Percentiles rank a stretch among this genome's conserved stretches.
Evolutionary conservation across 495 filamentous ascomycete genomes (phyloP).

Genomic region (Zalerion maritima): DNA sequence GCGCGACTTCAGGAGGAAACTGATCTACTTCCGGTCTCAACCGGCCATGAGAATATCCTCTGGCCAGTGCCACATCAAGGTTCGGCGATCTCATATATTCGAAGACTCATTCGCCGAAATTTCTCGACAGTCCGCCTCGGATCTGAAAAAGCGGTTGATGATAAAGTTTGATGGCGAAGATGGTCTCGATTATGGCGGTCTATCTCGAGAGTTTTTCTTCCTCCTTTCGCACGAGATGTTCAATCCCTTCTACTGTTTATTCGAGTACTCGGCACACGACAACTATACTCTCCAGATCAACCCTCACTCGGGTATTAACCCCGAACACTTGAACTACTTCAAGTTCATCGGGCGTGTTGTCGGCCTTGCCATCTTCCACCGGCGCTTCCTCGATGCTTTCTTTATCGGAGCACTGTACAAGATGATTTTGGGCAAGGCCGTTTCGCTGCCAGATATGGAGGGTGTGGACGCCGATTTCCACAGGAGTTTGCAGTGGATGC

Average conservation of each 20-base stretch:
- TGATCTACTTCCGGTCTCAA: slow-evolving; percentile 98
- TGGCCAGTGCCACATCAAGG: slow-evolving; percentile 96
- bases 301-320: slow-evolving; percentile 97
- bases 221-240: slow-evolving; percentile 99
- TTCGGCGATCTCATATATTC: slow-evolving; percentile 90
- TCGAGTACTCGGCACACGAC: slow-evolving; percentile 99
- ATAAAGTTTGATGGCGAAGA: slow-evolving; percentile 99
- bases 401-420: slow-evolving; percentile 99
- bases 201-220: slow-evolving; percentile 99
- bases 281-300: slow-evolving; percentile 99
- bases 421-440: slow-evolving; percentile 94
- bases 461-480: slow-evolving; percentile 97
- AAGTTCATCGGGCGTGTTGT: slow-evolving; percentile 99
- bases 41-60: slow-evolving; percentile 89
- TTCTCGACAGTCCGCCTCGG: slow-evolving; percentile 88
- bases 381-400: slow-evolving; percentile 95
- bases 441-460: slow-evolving; percentile 91
- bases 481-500: slow-evolving; percentile 84
- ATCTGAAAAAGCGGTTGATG: slow-evolving; percentile 96
- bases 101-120: slow-evolving; percentile 98
- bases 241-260: slow-evolving; percentile 99
- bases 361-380: slow-evolving; percentile 94
- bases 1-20: slow-evolving; percentile 91
- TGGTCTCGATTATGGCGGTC: slow-evolving; percentile 92
- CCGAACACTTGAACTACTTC: slow-evolving; percentile 98